Evolutionary conservation across 768 basidiomycete species (phyloP), one percentile per base, ranked within the genome.

Genomic region (Lentinula boryana): DNA sequence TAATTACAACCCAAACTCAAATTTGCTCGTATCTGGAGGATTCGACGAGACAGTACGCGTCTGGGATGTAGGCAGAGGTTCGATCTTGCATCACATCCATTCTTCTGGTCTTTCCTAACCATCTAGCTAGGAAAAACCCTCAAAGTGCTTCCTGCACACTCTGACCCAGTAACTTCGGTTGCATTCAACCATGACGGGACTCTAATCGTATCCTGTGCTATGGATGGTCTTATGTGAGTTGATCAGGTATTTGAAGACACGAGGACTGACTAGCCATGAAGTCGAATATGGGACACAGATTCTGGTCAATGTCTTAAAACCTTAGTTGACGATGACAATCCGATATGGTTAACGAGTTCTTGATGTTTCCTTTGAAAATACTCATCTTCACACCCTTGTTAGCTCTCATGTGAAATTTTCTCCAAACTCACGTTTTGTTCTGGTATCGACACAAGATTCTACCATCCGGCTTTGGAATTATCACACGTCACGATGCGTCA

Each of bases 291-390:
- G 97, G 96, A 99, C 69, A 88, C 93, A 0, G 87, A 95, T 59
- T 96, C 95, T 3, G 97, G 96, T 2, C 97, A 99, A 74, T 99
- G 97, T 73, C 79, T 99, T 54, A 98, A 97, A 73, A 98, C 97
- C 1, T 74, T 99, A 50, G 95, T 95, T 9, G 95, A 98, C 66
- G 97, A 98, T 67, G 93, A 94, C 64, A 97, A 94, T 73, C 95
- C 96, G 2, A 88, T 95, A 71, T 95, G 86, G 91, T 93, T 61
- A 38, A 9, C 21, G 46, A 5, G 0, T 23, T 48, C 46, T 48
- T 23, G 6, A 41, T 56, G 56, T 54, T 46, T 50, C 61, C 60
- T 68, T 56, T 66, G 21, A 64, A 23, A 32, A 38, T 51, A 0
- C 5, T n/a, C 27, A 51, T 35, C 16, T 5, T 51, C 32, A 2